A percentile compares a stretch with the other conserved stretches of the same genome.
These are phyloP conservation scores for Mortierella sp. DNA, from an alignment of 371 early-diverging fungal species.

Conservation along the genomic window DNA sequence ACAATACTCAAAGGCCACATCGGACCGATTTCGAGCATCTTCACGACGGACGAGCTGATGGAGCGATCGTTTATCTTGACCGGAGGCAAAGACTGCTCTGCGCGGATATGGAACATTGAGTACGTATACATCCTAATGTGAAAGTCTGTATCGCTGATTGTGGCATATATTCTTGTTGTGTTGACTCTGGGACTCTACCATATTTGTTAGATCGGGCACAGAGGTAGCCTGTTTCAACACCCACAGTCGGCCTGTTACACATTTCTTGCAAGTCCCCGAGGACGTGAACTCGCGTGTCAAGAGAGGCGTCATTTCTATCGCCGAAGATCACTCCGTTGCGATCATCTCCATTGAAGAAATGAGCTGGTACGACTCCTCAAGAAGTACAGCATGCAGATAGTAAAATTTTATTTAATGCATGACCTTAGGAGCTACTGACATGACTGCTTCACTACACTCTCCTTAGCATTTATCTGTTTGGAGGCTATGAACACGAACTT, in stretches of 20 bases:
- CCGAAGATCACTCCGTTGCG: constrained; percentile 77
- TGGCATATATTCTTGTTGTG: not conserved
- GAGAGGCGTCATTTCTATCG: constrained; percentile 76
- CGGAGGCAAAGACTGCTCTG: constrained; percentile 78
- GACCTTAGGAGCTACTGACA: constrained; percentile 19
- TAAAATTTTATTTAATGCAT: not conserved
- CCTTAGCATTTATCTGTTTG: constrained; percentile 71
- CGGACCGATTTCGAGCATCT: constrained; percentile 71
- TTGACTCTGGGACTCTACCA: not conserved
- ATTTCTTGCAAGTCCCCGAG: constrained; percentile 75
- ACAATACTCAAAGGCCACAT: constrained; percentile 63
- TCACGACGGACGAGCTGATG: constrained; percentile 65
- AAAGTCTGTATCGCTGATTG: not conserved
- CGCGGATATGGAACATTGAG: constrained; percentile 86
- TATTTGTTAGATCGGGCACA: constrained; percentile 65
- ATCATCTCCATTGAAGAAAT: constrained; percentile 84
- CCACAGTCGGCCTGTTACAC: constrained; percentile 70
- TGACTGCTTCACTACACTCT: constrained; percentile 15
- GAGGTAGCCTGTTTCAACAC: constrained; percentile 78
- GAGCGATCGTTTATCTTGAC: constrained; percentile 71
- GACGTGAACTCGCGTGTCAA: constrained; percentile 70
- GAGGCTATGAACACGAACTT: constrained; percentile 70
- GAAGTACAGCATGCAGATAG: not conserved
- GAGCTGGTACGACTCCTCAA: constrained; percentile 66
- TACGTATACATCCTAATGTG: constrained; percentile 48